Base-by-base conservation (phyloP, 2,329 filamentous ascomycete species). In the Xylaria arbuscula region DNA sequence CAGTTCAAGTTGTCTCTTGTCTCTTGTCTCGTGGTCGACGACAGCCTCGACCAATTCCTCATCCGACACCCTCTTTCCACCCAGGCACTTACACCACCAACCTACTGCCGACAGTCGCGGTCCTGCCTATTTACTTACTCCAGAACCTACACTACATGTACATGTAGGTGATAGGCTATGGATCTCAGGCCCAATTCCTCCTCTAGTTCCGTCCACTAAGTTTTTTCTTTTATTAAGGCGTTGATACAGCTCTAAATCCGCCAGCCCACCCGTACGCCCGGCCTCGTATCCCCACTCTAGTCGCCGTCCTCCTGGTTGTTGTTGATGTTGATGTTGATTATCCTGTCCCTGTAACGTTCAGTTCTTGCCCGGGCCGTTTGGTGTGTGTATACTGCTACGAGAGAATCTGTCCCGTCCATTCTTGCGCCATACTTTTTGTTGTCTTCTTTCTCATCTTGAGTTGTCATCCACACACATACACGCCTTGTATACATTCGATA, bases 321-420 rank as follows among this genome's bases (percentile, higher is more conserved):
- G 19, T 61, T 32, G 56, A 48, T 53, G 51, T 51, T 58, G 53
- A 47, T 22, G 51, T 62, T 64, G 47, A 51, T 64, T 60, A 22
- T 65, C 51, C 54, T 24, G 60, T 58, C 45, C 42, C 45, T 61
- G 65, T 67, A 60, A 64, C 54, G 45, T 65, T 60, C 53, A 36
- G 28, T 68, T 66, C 50, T 55, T 45, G 28, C 36, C 32, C 24
- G 54, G 57, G 47, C 38, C 54, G 53, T 62, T 57, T 48, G 53
- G 60, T 57, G 51, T 68, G 64, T 68, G 66, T 72, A 62, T 68
- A 66, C 70, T 65, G 54, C 66, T 67, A 69, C 67, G 51, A 69
- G 70, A 74, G 69, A 72, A 74, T 70, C 63, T 47, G 67, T 68
- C 55, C 48, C 32, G 68, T 68, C 72, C 70, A 67, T 67, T 70